Evolutionary conservation across 495 filamentous ascomycete genomes (phyloP).

Genomic region (Lindgomyces ingoldianus): DNA sequence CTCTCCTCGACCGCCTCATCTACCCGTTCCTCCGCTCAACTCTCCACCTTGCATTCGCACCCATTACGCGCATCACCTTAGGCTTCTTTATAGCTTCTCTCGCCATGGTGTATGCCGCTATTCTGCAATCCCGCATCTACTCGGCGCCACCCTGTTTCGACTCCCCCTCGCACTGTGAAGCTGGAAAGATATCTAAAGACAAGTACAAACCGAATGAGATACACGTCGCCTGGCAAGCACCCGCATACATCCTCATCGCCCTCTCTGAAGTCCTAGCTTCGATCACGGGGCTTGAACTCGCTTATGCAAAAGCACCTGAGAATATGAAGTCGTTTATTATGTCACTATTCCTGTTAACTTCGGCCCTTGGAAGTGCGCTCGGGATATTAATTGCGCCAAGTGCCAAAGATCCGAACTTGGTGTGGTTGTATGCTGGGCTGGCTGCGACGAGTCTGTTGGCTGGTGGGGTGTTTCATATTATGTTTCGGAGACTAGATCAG

Average conservation of each 20-base stretch:
- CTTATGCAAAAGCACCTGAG: slow-evolving; percentile 74
- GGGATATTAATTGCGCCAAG: slow-evolving; percentile 25
- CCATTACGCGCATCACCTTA: slow-evolving; percentile 29
- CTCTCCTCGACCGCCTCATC: slow-evolving; percentile 37
- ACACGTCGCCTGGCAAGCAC: slow-evolving; percentile 37
- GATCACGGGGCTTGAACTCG: slow-evolving; percentile 61
- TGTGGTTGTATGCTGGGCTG: slow-evolving; percentile 57
- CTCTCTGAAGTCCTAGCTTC: slow-evolving; percentile 69
- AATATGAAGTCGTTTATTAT: slow-evolving; percentile 59
- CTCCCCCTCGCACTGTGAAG: slow-evolving; percentile 22
- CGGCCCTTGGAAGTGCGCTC: slow-evolving; percentile 26
- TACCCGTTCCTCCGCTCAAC: slow-evolving; percentile 37
- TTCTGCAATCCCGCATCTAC: slow-evolving; percentile 38
- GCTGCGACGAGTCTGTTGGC: slow-evolving; percentile 49
- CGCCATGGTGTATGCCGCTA: slow-evolving; percentile 31
- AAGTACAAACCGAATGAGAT: slow-evolving; percentile 29
- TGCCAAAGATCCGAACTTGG: slow-evolving; percentile 35
- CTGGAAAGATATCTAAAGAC: slow-evolving; percentile 9
- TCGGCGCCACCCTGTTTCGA: slow-evolving; percentile 30
- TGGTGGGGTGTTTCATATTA: slow-evolving; percentile 54
- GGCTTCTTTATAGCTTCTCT: slow-evolving; percentile 37
- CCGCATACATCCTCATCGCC: slow-evolving; percentile 53
- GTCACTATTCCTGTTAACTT: slow-evolving; percentile 34
- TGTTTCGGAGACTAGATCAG: slow-evolving; percentile 49
- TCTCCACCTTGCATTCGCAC: slow-evolving; percentile 27